Evolutionary conservation across 108 stramenopile species (phyloP).

Genomic region (Craspedostauros australis): DNA sequence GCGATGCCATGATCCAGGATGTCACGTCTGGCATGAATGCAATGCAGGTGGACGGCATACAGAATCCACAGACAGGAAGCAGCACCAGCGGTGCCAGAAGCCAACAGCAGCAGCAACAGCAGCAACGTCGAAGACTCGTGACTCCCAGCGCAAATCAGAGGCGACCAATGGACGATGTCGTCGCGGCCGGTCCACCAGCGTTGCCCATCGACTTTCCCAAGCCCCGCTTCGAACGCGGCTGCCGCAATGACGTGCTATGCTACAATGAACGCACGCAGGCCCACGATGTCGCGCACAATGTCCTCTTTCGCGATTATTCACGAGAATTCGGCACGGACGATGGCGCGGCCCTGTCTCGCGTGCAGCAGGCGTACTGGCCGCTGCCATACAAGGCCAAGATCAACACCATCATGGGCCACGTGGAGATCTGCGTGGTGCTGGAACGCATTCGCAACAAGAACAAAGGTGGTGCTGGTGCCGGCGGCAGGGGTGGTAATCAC

Average conservation of each 20-base stretch:
- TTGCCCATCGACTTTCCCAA: conserved; percentile 34
- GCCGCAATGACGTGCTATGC: conserved; percentile 28
- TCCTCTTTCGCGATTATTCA: conserved; percentile 44
- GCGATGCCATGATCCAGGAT: conserved; percentile 18
- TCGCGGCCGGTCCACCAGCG: conserved; percentile 25
- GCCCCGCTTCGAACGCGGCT: conserved; percentile 28
- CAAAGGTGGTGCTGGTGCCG: conserved; percentile 3
- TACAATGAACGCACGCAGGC: conserved; percentile 22
- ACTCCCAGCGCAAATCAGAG: conserved; percentile 5
- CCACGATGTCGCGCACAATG: conserved; percentile 26
- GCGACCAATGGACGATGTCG: conserved; percentile 19
- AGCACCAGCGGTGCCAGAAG: neutral
- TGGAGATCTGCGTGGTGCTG: conserved; percentile 45
- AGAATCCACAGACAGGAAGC: neutral
- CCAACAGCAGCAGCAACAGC: conserved; percentile 7
- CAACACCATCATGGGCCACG: conserved; percentile 53
- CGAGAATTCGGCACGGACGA: conserved; percentile 24
- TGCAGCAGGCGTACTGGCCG: conserved; percentile 36
- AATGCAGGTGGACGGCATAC: conserved; percentile 1
- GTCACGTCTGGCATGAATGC: conserved; percentile 13
- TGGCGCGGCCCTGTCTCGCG: conserved; percentile 15
- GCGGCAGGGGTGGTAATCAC: conserved; percentile 19
- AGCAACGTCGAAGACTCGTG: neutral
- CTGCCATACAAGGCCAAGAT: conserved; percentile 37
- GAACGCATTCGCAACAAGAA: conserved; percentile 12